Evolutionary conservation across 129 eudicot genomes (phyloP).

Genomic region (Gnaphalium uliginosum): DNA sequence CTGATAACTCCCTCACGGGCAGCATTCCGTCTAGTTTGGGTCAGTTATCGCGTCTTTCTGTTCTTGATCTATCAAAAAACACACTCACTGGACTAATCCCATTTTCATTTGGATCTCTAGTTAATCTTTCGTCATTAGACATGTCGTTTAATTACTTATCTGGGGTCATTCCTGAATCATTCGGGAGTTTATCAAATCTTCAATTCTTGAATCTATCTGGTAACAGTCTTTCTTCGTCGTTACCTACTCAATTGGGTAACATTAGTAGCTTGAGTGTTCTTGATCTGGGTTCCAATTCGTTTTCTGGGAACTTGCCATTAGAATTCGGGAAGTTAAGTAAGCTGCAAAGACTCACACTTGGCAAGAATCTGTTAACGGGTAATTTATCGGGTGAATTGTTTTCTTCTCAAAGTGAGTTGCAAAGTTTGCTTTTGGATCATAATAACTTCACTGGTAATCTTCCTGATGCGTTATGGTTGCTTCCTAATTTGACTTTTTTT

Average conservation of each 20-base stretch:
- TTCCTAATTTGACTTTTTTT: slow-evolving; percentile 56
- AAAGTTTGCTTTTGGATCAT: slow-evolving; percentile 44
- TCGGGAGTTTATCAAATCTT: slow-evolving; percentile 58
- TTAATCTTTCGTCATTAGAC: slow-evolving; percentile 62
- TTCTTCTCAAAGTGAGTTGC: slow-evolving; percentile 51
- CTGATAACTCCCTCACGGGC: slow-evolving; percentile 67
- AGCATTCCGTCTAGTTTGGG: slow-evolving; percentile 65
- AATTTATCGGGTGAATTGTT: slow-evolving; percentile 53
- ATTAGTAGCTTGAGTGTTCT: slow-evolving; percentile 63
- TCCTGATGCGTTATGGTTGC: slow-evolving; percentile 70
- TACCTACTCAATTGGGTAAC: slow-evolving; percentile 73
- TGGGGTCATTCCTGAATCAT: slow-evolving; percentile 64
- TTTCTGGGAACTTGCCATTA: slow-evolving; percentile 49
- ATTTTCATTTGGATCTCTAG: slow-evolving; percentile 47
- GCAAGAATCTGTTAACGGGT: slow-evolving; percentile 57
- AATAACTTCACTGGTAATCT: slow-evolving; percentile 54
- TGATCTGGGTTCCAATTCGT: slow-evolving; percentile 67
- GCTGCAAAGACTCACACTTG: slow-evolving; percentile 50
- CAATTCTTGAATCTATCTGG: slow-evolving; percentile 59
- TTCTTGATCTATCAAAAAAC: slow-evolving; percentile 78
- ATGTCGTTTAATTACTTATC: slow-evolving; percentile 71
- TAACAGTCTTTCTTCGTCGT: slow-evolving; percentile 56
- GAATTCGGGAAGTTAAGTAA: slow-evolving; percentile 54
- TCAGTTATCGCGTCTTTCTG: slow-evolving; percentile 49
- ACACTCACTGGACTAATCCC: slow-evolving; percentile 64